A percentile compares a stretch with the other conserved stretches of the same genome.
phyloP scores from a whole-genome alignment of 805 yeast genomes.

The Millerago galiae region DNA sequence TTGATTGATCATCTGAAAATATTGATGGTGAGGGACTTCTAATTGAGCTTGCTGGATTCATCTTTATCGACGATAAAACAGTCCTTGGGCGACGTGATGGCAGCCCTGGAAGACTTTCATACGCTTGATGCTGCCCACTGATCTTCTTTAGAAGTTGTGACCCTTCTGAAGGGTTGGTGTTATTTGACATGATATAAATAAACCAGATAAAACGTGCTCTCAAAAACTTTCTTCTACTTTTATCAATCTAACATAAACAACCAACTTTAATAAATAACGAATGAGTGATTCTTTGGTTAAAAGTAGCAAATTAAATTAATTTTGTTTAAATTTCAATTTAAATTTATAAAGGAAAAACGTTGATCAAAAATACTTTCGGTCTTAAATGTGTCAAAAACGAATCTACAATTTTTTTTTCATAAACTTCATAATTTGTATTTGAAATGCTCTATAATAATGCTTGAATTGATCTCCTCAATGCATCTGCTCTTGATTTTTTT shows the following conservation, averaged over 20 bases:
- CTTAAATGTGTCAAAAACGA: neutral
- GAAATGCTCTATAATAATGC: conserved; percentile 8
- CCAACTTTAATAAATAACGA: too few relatives aligned
- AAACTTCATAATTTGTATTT: neutral
- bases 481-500: conserved; percentile 8
- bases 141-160: conserved; percentile 10
- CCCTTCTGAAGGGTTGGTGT: conserved; percentile 2
- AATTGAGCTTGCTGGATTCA: neutral
- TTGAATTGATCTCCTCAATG: conserved; percentile 13
- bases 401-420: neutral
- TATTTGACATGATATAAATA: neutral
- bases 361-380: neutral
- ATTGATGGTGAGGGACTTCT: conserved; percentile 11
- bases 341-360: neutral
- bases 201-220: too few relatives aligned
- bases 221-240: too few relatives aligned
- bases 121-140: conserved; percentile 2
- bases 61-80: conserved; percentile 12
- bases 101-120: conserved; percentile 11
- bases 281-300: too few relatives aligned
- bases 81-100: conserved; percentile 17
- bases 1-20: conserved; percentile 7
- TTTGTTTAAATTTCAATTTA: neutral
- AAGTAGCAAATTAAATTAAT: neutral
- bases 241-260: too few relatives aligned